Evolutionary conservation across 305 asterid species (phyloP).

Genomic region (Plantago coronopus): DNA sequence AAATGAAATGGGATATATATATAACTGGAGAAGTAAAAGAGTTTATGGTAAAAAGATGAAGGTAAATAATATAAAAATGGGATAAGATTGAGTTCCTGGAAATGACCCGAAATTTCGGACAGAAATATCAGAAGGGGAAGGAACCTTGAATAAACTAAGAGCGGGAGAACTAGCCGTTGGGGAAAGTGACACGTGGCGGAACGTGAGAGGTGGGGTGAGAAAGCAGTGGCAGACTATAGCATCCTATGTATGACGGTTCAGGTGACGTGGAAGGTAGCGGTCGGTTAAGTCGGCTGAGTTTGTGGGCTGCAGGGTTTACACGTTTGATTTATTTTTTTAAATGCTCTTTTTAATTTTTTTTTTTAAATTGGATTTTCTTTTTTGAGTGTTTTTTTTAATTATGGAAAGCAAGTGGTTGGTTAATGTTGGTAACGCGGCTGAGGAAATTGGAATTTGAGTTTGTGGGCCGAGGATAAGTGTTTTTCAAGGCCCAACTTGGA

Average conservation of each 20-base stretch:
- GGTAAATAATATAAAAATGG: background rate
- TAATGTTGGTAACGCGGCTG: too few species aligned
- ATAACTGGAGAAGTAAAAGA: background rate
- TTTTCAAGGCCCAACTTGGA: too few species aligned
- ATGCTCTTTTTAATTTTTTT: too few species aligned
- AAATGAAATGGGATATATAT: background rate
- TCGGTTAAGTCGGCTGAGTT: background rate
- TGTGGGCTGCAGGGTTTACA: conserved; percentile 2
- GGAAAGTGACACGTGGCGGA: background rate
- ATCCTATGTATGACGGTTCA: background rate
- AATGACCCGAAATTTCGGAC: background rate
- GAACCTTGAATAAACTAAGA: background rate
- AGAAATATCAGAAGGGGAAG: conserved; percentile 2
- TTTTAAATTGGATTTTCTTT: background rate
- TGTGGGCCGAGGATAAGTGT: too few species aligned
- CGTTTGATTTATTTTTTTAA: background rate
- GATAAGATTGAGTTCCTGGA: background rate
- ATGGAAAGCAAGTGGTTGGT: too few species aligned
- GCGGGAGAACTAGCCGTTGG: conserved; percentile 15
- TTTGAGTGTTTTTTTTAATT: too few species aligned
- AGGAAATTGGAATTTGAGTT: too few species aligned
- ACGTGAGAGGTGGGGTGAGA: background rate
- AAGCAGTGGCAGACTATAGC: background rate
- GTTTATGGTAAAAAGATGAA: background rate
- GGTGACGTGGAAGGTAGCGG: conserved; percentile 7